These are phyloP conservation scores for Conticribra guillardii DNA, from an alignment of 108 stramenopile species.

Conservation along the genomic window DNA sequence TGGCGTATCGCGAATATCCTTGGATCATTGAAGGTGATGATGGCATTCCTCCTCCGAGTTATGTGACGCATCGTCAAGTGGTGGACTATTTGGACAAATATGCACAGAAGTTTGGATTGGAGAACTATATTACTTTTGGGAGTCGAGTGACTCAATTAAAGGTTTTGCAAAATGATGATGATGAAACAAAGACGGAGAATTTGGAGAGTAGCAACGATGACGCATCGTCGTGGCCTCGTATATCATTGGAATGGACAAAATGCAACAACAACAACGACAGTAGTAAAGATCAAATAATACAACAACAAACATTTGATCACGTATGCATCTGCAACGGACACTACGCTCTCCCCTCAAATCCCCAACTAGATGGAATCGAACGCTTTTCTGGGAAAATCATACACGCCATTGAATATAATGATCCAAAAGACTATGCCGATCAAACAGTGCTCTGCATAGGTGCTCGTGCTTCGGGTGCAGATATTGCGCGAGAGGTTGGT, in stretches of 20 bases:
- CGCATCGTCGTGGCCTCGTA: conserved; percentile 13
- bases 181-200: conserved; percentile 13
- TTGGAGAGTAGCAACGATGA: conserved; percentile 6
- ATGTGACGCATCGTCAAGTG: conserved; percentile 75
- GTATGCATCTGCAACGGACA: conserved; percentile 94
- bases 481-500: conserved; percentile 90
- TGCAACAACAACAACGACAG: conserved; percentile 9
- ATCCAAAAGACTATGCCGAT: conserved; percentile 59
- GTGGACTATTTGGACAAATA: conserved; percentile 68
- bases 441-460: conserved; percentile 89
- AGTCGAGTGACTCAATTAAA: conserved; percentile 64
- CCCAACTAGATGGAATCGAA: conserved; percentile 62
- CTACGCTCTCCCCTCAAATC: conserved; percentile 69
- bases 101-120: conserved; percentile 53
- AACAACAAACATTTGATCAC: conserved; percentile 73
- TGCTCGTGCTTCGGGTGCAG: conserved; percentile 85
- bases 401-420: conserved; percentile 89
- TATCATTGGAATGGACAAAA: conserved; percentile 29
- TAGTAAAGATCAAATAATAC: neutral
- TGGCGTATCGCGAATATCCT: conserved; percentile 83
- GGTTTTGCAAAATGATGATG: conserved; percentile 32
- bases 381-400: conserved; percentile 59
- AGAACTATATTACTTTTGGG: conserved; percentile 52
- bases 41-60: conserved; percentile 35
- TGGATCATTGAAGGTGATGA: conserved; percentile 44